A percentile compares a stretch with the other conserved stretches of the same genome.
Evolutionary conservation across 345 rosid genomes (phyloP).

Genomic region (Zanthoxylum bungeanum): DNA sequence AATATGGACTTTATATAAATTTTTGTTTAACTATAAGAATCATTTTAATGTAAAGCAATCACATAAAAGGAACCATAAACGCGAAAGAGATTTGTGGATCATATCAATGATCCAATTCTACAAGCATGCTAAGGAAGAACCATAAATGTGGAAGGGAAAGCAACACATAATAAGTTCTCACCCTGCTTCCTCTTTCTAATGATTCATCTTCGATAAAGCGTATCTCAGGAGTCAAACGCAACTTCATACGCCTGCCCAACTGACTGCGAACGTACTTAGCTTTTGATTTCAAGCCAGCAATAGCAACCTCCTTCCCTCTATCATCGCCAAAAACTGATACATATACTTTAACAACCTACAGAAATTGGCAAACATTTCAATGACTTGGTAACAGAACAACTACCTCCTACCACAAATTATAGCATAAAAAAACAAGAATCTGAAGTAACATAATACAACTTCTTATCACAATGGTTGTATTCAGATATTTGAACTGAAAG

Average conservation of each 20-base stretch:
- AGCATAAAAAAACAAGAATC: neutral
- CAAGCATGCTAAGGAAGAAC: neutral
- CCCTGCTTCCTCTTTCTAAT: slow-evolving; percentile 91
- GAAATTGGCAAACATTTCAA: neutral
- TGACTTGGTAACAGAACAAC: neutral
- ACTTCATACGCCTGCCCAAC: slow-evolving; percentile 86
- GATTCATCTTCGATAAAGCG: slow-evolving; percentile 89
- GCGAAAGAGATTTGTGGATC: neutral
- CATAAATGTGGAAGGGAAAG: neutral
- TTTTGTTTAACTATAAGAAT: neutral
- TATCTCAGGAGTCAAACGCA: slow-evolving; percentile 85
- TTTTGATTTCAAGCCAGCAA: slow-evolving; percentile 83
- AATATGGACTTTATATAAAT: neutral
- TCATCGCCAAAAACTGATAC: slow-evolving; percentile 96
- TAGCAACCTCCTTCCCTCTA: slow-evolving; percentile 84
- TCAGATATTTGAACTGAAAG: neutral
- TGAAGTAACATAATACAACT: neutral
- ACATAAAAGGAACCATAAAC: neutral
- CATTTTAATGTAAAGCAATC: neutral
- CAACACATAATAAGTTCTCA: slow-evolving; percentile 27
- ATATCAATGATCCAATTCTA: neutral
- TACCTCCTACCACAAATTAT: neutral
- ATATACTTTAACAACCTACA: slow-evolving; percentile 88
- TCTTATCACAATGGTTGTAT: neutral
- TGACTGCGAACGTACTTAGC: slow-evolving; percentile 72